Evolutionary conservation across 1,284 basidiomycete genomes (phyloP), one percentile per base, ranked within the genome.

Genomic region (Rhodotorula sp.): DNA sequence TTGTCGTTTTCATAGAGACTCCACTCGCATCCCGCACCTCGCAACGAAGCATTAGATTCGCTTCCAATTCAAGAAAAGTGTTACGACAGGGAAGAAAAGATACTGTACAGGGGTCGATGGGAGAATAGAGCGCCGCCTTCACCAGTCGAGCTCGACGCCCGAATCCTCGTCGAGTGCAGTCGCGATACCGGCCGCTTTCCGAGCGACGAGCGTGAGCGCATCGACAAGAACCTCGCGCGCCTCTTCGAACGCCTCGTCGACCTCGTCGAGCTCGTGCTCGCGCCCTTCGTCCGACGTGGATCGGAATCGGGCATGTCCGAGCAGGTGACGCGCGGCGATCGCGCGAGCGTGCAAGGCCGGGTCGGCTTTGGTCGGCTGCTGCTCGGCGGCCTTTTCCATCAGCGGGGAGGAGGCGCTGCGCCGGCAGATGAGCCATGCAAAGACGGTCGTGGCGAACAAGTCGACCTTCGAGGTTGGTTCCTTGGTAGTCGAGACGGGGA

Each of bases 161-260:
- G 75, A 76, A 47, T 76, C 75, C 34, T 74, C 72, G 34, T 68
- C 75, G 15, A 54, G n/a, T 20, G 39, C 57, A 7, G 26, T 29
- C 57, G 49, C 59, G 52, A 76, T 52, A 0, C 75, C 75, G 5
- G 75, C 75, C 31, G 75, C 72, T 5, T 56, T 60, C 31, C 75
- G 48, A 46, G 69, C 62, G 6, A 76, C 47, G 20, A 31, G n/a
- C n/a, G 72, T 72, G 54, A 76, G 29, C 5, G 72, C 69, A 26
- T 76, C 72, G 10, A 76, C 65, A 59, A 73, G 70, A 0, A 66
- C 59, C 5, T 76, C 75, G 31, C 58, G 59, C 7, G 75, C 75
- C 14, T 68, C 68, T 18, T 76, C 70, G 29, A 76, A 23, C 6
- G 51, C 51, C 5, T 34, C 47, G 51, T n/a, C 64, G 21, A 20